A percentile compares a stretch with the other conserved stretches of the same genome.
Evolutionary conservation across 306 rosid genomes (phyloP).

Genomic region (Luffa acutangula): DNA sequence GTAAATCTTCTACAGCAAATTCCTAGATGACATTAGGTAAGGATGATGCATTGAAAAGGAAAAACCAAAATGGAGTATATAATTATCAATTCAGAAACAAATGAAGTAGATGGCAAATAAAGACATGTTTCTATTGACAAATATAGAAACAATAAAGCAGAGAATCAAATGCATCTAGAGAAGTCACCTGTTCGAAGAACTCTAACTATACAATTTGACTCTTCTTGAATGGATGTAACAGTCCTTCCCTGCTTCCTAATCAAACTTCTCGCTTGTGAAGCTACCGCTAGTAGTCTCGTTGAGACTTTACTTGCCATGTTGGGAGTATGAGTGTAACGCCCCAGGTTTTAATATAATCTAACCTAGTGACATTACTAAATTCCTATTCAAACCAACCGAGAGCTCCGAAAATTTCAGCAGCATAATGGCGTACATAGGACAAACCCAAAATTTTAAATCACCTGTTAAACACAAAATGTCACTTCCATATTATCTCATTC

Average conservation of each 20-base stretch:
- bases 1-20: constrained; percentile 71
- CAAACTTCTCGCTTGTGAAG: constrained; percentile 95
- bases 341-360: too few relatives aligned
- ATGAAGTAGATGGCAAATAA: not conserved
- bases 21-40: constrained; percentile 1
- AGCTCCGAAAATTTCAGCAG: too few relatives aligned
- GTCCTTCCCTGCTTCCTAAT: constrained; percentile 97
- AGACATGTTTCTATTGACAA: not conserved
- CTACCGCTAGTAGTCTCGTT: constrained; percentile 73
- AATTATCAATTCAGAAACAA: not conserved
- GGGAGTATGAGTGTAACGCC: constrained; percentile 60
- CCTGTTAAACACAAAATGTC: too few relatives aligned
- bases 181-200: constrained; percentile 83
- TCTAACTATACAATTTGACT: constrained; percentile 87
- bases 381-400: too few relatives aligned
- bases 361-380: too few relatives aligned
- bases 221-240: constrained; percentile 90
- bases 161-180: not conserved
- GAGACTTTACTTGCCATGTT: constrained; percentile 56
- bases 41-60: constrained; percentile 2
- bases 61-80: constrained; percentile 11
- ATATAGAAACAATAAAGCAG: not conserved
- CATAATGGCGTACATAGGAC: too few relatives aligned
- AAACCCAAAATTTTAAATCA: too few relatives aligned
- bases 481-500: too few relatives aligned